Base-by-base conservation (phyloP, 202 grass and related monocot species). In the Zizania palustris region DNA sequence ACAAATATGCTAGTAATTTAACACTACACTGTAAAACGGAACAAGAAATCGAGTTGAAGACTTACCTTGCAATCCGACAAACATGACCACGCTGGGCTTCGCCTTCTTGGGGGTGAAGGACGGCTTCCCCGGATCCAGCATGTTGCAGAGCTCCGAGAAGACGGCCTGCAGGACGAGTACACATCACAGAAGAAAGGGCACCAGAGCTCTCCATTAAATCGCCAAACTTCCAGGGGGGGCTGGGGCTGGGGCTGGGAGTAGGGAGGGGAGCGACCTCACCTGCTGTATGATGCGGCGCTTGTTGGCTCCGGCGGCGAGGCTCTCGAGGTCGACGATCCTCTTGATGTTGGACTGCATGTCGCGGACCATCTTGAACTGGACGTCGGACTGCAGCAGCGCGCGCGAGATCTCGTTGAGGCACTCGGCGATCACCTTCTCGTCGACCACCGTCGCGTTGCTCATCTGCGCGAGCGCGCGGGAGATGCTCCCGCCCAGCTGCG, bases 361-460 rank as follows among this genome's bases (percentile, higher is more conserved):
- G 36, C 82, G 78, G 38, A 91, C 88, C 83, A 91, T 81, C 77
- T 86, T 88, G 69, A 91, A 87, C 77, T 91, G 92, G 16, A 91
- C 92, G 14, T 89, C 88, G 59, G 88, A 7, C 71, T 88, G 88
- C 6, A 89, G 80, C 33, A 91, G 76, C 44, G 88, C 92, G 21
- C 88, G 88, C 57, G 92, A 87, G 83, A 95, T 87, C 86, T 91
- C 92, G 74, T 91, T 89, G 51, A 95, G 76, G 83, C 92, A 95
- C 7, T 99, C 96, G 59, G 75, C 88, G 66, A 99, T 80, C 66
- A 90, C 91, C 92, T 90, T 92, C 89, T 99, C 92, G 67, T 99
- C 95, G 70, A 98, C 88, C 60, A 98, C 89, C 68, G 95, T 98
- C 49, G 94, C 89, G 94, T 98, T 92, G 87, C 85, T 92, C 95